Base-by-base conservation (phyloP, 2,329 filamentous ascomycete species). In the Colletotrichum falcatum region DNA sequence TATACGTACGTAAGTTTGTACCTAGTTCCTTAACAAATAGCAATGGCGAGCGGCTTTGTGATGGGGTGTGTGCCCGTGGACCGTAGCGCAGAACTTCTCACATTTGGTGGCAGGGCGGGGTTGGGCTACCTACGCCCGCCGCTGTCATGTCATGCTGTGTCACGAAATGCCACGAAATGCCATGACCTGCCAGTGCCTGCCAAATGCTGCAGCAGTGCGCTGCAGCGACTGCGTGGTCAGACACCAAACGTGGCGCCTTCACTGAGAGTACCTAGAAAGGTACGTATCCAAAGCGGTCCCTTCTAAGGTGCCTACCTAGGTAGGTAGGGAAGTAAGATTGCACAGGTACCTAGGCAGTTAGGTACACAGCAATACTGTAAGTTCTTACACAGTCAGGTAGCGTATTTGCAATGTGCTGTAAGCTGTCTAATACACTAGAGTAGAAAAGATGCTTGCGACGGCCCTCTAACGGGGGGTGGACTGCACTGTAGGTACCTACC, bases 1-100 rank as follows among this genome's bases (percentile, higher is more conserved):
- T n/a, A n/a, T n/a, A n/a, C n/a, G 37, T 14, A 42, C 30, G 23
- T 44, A 53, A 8, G 12, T 37, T 33, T 33, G n/a, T n/a, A n/a
- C 33, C 7, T 16, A 39, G 58, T 33, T 67, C 58, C 64, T 46
- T 23, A 5, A 23, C 23, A n/a, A 46, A n/a, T n/a, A 46, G 65
- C 58, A 39, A 71, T 71, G 58, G 68, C 23, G 49, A 58, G 58
- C 26, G 23, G 30, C 28, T 65, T 33, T 65, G 60, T 12, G 20
- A 39, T 12, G 20, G 33, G 26, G 51, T 7, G 7, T 33, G 3
- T 46, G 26, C 5, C 26, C 12, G 16, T n/a, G 48, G 35, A 23
- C 60, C 26, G 60, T 30, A 39, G 48, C 35, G 48, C 48, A n/a
- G 20, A 28, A 51, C 30, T 7, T 59, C 28, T 39, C 30, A 49